Base-by-base conservation (phyloP, 768 basidiomycete species). In the Suillus paluster region DNA sequence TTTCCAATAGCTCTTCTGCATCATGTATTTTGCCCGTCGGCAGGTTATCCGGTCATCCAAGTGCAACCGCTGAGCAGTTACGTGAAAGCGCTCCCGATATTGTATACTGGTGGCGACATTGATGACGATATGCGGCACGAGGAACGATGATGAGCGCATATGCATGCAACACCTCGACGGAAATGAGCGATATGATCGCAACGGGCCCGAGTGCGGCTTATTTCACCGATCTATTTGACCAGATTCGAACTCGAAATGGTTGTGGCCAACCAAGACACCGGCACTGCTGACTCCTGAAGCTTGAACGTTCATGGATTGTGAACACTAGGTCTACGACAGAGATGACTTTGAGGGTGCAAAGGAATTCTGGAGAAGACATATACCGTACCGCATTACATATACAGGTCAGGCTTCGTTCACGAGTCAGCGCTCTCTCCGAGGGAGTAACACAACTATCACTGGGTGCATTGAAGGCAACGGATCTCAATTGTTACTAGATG, bases 101-200 rank as follows among this genome's bases (percentile, higher is more conserved):
- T 23, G 34, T 36, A 39, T 9, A 39, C 36, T 39, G n/a, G 34
- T n/a, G 19, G 52, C 52, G 21, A 36, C 33, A 53, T 34, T 5
- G 25, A 9, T 39, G 38, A 55, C 38, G 21, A 15, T 53, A 55
- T 36, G 23, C 53, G 8, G 21, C 34, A 54, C 34, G 34, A 23
- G 45, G 53, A 38, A 23, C 36, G 23, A 54, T 55, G 9, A 25
- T 55, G 23, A 38, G 15, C 52, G 14, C 21, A 34, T 21, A 21
- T 53, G 21, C 12, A 34, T 53, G 33, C 48, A 49, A 17, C 49
- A 50, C 21, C 53, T 54, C 53, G 23, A 38, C 53, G 34, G 53
- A 54, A 54, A 54, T 54, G 53, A 36, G 53, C n/a, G 9, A 17
- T 36, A 27, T 55, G 17, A 25, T 39, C 38, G 23, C 38, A 39